Evolutionary conservation across 179 eudicot genomes (phyloP).

Genomic region (Spinacia oleracea): DNA sequence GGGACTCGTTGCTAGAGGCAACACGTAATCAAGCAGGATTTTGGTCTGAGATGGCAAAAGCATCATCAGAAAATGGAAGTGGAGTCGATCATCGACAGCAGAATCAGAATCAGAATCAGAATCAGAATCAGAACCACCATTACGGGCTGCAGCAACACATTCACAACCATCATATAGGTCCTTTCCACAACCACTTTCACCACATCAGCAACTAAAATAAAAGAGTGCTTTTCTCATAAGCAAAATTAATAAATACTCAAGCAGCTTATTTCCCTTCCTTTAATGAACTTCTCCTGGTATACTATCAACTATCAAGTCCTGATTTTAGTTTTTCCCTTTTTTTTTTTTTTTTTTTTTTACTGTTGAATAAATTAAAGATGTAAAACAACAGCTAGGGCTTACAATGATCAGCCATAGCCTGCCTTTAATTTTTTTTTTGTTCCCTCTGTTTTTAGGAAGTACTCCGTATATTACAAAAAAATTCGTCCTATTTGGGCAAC

Average conservation of each 20-base stretch:
- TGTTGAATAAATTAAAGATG: constrained; percentile 19
- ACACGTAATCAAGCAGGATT: constrained; percentile 55
- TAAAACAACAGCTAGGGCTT: constrained; percentile 4
- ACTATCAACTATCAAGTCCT: too few relatives aligned
- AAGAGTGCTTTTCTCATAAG: neutral
- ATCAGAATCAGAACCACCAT: constrained; percentile 19
- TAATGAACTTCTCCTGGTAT: neutral
- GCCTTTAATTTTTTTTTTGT: constrained; percentile 10
- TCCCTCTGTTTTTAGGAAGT: neutral
- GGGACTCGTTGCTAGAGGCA: constrained; percentile 75
- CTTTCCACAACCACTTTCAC: constrained; percentile 39
- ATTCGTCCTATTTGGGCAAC: too few relatives aligned
- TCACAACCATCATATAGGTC: constrained; percentile 32
- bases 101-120: constrained; percentile 20
- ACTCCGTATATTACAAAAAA: too few relatives aligned
- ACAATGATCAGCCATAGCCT: neutral
- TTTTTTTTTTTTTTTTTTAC: neutral
- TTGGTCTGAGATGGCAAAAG: constrained; percentile 49
- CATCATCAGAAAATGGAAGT: constrained; percentile 32
- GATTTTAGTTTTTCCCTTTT: neutral
- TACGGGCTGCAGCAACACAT: constrained; percentile 29
- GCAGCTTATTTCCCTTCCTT: neutral
- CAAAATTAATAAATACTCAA: neutral
- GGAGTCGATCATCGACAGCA: constrained; percentile 34
- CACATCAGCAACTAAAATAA: constrained; percentile 28